These are phyloP conservation scores for Alternaria viburni DNA, from an alignment of 2,329 filamentous ascomycete species.

Conservation along the genomic window DNA sequence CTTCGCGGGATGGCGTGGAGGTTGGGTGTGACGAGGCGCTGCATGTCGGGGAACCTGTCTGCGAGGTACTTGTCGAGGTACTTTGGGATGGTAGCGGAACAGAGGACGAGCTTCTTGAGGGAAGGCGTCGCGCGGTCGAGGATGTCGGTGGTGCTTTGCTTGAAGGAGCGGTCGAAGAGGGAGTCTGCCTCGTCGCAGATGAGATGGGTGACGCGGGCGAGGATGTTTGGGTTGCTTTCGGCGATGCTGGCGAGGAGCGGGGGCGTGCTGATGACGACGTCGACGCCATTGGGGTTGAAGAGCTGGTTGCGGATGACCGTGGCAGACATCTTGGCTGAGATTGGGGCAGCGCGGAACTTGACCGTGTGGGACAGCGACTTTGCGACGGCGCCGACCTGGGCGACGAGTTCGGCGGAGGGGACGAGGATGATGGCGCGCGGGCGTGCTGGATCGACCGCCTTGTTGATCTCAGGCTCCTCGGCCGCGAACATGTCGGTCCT, in stretches of 20 bases:
- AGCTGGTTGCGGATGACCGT: conserved; percentile 83
- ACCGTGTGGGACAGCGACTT: conserved; percentile 83
- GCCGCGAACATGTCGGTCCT: conserved; percentile 65
- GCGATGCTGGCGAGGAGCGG: conserved; percentile 89
- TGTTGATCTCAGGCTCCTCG: conserved; percentile 60
- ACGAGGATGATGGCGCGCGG: conserved; percentile 87
- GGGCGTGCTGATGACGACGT: conserved; percentile 85
- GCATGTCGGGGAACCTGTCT: conserved; percentile 80
- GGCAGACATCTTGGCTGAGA: conserved; percentile 78
- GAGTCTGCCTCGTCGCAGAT: conserved; percentile 96
- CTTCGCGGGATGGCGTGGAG: conserved; percentile 93
- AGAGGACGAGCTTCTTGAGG: conserved; percentile 84
- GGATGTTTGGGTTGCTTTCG: conserved; percentile 86
- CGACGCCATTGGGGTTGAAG: conserved; percentile 80
- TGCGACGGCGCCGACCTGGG: conserved; percentile 80
- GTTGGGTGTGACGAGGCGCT: conserved; percentile 90
- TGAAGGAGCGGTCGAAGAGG: conserved; percentile 90
- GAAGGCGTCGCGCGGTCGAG: conserved; percentile 83
- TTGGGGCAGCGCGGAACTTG: conserved; percentile 84
- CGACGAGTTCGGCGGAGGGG: conserved; percentile 88
- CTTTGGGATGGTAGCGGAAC: conserved; percentile 93
- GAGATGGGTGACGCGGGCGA: conserved; percentile 88
- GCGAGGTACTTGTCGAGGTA: conserved; percentile 86
- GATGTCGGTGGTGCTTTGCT: conserved; percentile 79
- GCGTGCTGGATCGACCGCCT: conserved; percentile 74